Evolutionary conservation across 805 yeast genomes (phyloP), one percentile per base, ranked within the genome.

Genomic region (Candida boidinii): DNA sequence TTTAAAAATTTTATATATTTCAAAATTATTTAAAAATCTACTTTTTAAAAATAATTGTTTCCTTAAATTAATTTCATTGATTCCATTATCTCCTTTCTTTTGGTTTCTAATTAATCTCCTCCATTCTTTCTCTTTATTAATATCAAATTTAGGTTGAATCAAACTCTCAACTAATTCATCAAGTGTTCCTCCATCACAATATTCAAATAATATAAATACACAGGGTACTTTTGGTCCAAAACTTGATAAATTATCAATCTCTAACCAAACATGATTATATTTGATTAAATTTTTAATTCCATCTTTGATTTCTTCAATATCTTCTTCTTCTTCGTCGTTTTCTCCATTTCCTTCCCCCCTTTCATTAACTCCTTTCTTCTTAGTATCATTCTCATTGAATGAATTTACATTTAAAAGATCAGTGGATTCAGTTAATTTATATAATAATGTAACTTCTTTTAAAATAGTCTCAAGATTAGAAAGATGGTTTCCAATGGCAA

Each of bases 201-300:
- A 87, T 49, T 87, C 95, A 53, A 83, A 90, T 11, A 87, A 59
- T 8, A 87, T 81, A 45, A 75, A 87, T 5, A 87, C 85, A 30
- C 64, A 61, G 26, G 80, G 66, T 35, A 79, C 59, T 45, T 65
- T 53, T 23, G 79, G 74, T 32, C 77, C 76, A 51, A 74, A 74
- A 8, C 58, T 60, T 29, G 69, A 61, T 19, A 69, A 50, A 14
- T 60, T 53, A 26, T 70, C 81, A 46, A 79, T 64, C 48, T 87
- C 96, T 21, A 87, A 54, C 96, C 96, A 87, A 17, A 86, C 95
- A 55, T 87, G 96, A 48, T 87, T 86, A 50, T 87, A 87, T 15
- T 81, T 72, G 18, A 87, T 84, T 43, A 87, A 65, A 51, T 86
- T 81, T 54, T 23, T 64, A 59, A 34, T 56, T 36, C 42, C 55